A percentile compares a stretch with the other conserved stretches of the same genome.
phyloP scores from a whole-genome alignment of 768 basidiomycete genomes.

The Pulveroboletus ravenelii region DNA sequence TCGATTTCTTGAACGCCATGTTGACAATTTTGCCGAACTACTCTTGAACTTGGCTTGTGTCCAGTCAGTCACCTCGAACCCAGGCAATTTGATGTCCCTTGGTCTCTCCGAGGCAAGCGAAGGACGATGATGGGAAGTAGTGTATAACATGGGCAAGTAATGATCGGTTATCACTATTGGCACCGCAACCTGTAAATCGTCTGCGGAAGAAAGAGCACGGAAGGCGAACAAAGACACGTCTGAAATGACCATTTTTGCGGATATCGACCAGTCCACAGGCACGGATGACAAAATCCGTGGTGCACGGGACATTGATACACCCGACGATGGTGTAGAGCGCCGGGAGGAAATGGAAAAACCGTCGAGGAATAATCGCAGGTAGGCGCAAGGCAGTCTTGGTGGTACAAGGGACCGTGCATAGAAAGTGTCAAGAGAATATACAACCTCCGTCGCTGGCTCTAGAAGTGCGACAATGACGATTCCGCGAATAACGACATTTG shows the following conservation, averaged over 20 bases:
- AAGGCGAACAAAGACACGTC: slow-evolving; percentile 62
- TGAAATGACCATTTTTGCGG: slow-evolving; percentile 21
- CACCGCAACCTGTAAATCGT: slow-evolving; percentile 35
- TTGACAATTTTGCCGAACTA: slow-evolving; percentile 50
- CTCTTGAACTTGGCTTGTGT: slow-evolving; percentile 39
- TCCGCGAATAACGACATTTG: slow-evolving; percentile 37
- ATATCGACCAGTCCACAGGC: slow-evolving; percentile 2
- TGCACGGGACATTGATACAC: background rate
- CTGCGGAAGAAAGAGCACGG: slow-evolving; percentile 19
- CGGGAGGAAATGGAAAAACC: slow-evolving; percentile 17
- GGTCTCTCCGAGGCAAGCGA: slow-evolving; percentile 21
- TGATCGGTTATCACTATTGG: slow-evolving; percentile 76
- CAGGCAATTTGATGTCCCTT: slow-evolving; percentile 39
- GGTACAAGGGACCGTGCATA: slow-evolving; percentile 60
- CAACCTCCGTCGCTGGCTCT: slow-evolving; percentile 8
- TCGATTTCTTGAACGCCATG: slow-evolving; percentile 53
- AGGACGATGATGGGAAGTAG: slow-evolving; percentile 40
- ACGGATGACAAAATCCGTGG: slow-evolving; percentile 1
- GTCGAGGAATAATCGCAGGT: slow-evolving; percentile 52
- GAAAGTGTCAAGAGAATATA: slow-evolving; percentile 33
- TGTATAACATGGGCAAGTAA: slow-evolving; percentile 57
- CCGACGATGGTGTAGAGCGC: slow-evolving; percentile 5
- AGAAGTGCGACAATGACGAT: slow-evolving; percentile 48
- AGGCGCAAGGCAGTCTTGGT: slow-evolving; percentile 45
- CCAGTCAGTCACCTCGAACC: slow-evolving; percentile 62